Percentiles rank a stretch among this genome's conserved stretches.
These are phyloP conservation scores for Rubroboletus pulcherrimus DNA, from an alignment of 768 basidiomycete genomes.

Conservation along the genomic window DNA sequence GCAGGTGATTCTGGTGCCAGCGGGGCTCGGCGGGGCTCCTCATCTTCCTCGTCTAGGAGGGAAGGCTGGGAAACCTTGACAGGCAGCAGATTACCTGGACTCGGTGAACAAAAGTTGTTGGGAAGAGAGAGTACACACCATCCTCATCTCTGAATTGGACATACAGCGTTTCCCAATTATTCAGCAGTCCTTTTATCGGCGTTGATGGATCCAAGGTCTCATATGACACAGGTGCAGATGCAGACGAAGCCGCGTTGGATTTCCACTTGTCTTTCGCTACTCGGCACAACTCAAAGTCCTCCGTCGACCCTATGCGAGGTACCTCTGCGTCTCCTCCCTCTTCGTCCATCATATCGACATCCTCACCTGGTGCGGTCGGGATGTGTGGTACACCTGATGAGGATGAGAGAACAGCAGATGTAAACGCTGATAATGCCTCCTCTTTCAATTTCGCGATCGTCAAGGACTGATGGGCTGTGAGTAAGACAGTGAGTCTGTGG, in stretches of 20 bases:
- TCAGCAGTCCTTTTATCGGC: constrained; percentile 48
- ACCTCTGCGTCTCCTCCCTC: constrained; percentile 18
- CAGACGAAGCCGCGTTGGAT: constrained; percentile 31
- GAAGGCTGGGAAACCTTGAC: constrained; percentile 57
- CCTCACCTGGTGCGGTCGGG: constrained; percentile 30
- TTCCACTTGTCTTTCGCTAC: constrained; percentile 49
- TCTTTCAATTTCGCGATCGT: constrained; percentile 58
- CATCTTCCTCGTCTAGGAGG: constrained; percentile 61
- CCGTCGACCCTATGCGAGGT: constrained; percentile 33
- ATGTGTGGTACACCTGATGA: constrained; percentile 28
- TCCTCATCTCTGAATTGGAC: constrained; percentile 61
- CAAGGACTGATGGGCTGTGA: constrained; percentile 51
- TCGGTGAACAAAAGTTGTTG: neutral
- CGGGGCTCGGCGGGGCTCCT: constrained; percentile 31
- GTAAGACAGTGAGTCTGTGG: constrained; percentile 64
- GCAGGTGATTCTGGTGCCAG: constrained; percentile 27
- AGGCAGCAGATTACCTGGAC: constrained; percentile 54
- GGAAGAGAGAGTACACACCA: constrained; percentile 37
- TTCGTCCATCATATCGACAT: constrained; percentile 20
- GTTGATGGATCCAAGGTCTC: constrained; percentile 43
- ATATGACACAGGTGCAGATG: constrained; percentile 33
- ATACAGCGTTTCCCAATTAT: constrained; percentile 66
- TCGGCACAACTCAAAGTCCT: constrained; percentile 66
- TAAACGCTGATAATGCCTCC: constrained; percentile 60
- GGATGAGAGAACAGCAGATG: constrained; percentile 38